Base-by-base conservation (phyloP, 495 filamentous ascomycete species). In the Xylaria flabelliformis region DNA sequence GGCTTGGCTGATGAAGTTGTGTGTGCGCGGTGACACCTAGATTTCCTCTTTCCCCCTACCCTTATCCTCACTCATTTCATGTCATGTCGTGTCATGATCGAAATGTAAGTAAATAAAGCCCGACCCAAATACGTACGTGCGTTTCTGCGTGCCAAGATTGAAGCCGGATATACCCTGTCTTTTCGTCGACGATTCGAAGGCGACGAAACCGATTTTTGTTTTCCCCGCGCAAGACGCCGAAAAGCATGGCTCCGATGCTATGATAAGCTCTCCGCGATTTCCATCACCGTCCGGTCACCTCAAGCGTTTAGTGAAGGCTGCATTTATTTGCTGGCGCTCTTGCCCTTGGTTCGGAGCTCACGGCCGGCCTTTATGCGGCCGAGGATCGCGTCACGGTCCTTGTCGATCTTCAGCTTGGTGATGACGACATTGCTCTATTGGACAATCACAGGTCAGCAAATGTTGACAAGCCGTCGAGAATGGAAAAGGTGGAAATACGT, bases 381-480 rank as follows among this genome's bases (percentile, higher is more conserved):
- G 68, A 98, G 88, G 81, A 98, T 96, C 82, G 86, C 87, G 88
- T 98, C 95, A 78, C 96, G 93, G 86, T 99, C 96, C 91, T 97
- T 97, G 86, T 97, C 94, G 76, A 97, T 86, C 91, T 98, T 97
- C 82, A 99, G 88, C 89, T 98, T 97, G 83, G 92, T 98, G 87
- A 98, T 92, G 83, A 95, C 90, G 75, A 97, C 92, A 83, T 98
- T 98, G 83, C 90, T 71, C 69, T 71, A 39, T 70, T 34, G 7
- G 44, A 39, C 36, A 39, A n/a, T 48, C 4, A 19, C 2, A 61
- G 9, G 67, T 70, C n/a, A 70, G 56, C 4, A 61, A 13, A 21
- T 24, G 19, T 10, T 50, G 19, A 36, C 3, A n/a, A 9, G 21
- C 3, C 0, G 3, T 9, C 15, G 15, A 59, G 26, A 34, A 34